Evolutionary conservation across 2,329 filamentous ascomycete species (phyloP).

Genomic region (Sporothrix globosa): DNA sequence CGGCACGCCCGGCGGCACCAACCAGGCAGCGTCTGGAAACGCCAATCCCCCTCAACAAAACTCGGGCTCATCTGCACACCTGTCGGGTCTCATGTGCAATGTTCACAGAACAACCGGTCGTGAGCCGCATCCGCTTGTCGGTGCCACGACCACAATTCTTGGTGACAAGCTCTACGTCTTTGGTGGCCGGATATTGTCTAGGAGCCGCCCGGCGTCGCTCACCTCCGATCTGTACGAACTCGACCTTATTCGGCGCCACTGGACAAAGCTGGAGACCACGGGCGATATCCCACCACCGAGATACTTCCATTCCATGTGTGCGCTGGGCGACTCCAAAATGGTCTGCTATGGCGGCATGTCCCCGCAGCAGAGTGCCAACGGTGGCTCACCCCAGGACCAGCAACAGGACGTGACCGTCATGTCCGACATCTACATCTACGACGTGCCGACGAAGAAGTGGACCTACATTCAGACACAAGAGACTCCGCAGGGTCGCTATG

Average conservation of each 20-base stretch:
- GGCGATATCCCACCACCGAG: constrained; percentile 88
- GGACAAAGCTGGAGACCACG: constrained; percentile 82
- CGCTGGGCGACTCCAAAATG: constrained; percentile 90
- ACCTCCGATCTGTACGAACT: constrained; percentile 93
- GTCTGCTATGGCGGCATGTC: constrained; percentile 99
- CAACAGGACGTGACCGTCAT: constrained; percentile 92
- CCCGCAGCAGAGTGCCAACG: constrained; percentile 62
- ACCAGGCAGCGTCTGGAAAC: constrained; percentile 42
- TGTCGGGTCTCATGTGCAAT: constrained; percentile 70
- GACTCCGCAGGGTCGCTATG: constrained; percentile 89
- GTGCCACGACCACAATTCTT: constrained; percentile 90
- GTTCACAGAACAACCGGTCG: constrained; percentile 85
- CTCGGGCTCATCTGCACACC: constrained; percentile 58
- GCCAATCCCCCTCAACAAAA: constrained; percentile 44
- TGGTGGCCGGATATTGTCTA: constrained; percentile 83
- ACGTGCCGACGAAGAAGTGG: constrained; percentile 81
- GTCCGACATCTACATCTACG: constrained; percentile 97
- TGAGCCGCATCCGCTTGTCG: constrained; percentile 88
- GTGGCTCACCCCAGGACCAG: constrained; percentile 59
- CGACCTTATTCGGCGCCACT: constrained; percentile 87
- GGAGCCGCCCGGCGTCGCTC: constrained; percentile 75
- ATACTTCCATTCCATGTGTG: constrained; percentile 96
- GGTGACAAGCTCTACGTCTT: constrained; percentile 98
- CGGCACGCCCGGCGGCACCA: constrained; percentile 45
- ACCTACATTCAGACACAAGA: constrained; percentile 80